Evolutionary conservation across 163 green algal genomes (phyloP).

Genomic region (Scenedesmus sp.): DNA sequence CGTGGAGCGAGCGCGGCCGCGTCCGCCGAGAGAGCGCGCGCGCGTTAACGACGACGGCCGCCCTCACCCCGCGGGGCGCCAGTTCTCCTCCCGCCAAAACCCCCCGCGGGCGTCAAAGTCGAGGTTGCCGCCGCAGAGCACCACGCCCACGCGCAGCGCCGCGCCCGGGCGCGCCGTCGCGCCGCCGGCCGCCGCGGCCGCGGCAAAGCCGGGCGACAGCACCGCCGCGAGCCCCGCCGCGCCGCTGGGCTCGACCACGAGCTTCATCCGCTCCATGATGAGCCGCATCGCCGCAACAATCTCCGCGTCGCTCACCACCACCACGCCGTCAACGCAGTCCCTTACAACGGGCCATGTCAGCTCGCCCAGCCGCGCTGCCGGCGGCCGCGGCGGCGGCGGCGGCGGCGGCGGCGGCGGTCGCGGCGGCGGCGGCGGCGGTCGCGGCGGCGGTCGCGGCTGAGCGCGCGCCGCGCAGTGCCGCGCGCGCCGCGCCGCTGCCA

Average conservation of each 20-base stretch:
- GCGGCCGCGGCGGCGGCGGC: too few relatives aligned
- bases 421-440: too few relatives aligned
- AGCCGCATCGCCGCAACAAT: slow-evolving; percentile 84
- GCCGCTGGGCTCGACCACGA: slow-evolving; percentile 90
- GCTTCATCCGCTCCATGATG: slow-evolving; percentile 74
- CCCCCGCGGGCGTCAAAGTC: slow-evolving; percentile 66
- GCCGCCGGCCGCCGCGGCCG: background rate
- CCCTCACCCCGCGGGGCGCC: background rate
- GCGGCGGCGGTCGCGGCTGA: too few relatives aligned
- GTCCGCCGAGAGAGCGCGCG: too few relatives aligned
- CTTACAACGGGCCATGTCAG: slow-evolving; percentile 83
- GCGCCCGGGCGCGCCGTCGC: background rate
- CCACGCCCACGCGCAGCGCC: slow-evolving; percentile 65
- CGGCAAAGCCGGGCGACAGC: slow-evolving; percentile 49
- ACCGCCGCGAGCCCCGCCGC: slow-evolving; percentile 83
- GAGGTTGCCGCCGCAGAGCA: slow-evolving; percentile 86
- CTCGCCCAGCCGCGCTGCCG: slow-evolving; percentile 64
- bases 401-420: too few relatives aligned
- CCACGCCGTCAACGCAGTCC: slow-evolving; percentile 74
- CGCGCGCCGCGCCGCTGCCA: background rate
- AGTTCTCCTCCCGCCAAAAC: slow-evolving; percentile 49
- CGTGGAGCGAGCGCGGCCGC: too few relatives aligned
- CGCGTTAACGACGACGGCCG: too few relatives aligned
- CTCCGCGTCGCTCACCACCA: slow-evolving; percentile 61
- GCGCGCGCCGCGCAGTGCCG: too few relatives aligned